A percentile compares a stretch with the other conserved stretches of the same genome.
Conservation (phyloP, 345 rosid genomes). For the Anacardium occidentale region DNA sequence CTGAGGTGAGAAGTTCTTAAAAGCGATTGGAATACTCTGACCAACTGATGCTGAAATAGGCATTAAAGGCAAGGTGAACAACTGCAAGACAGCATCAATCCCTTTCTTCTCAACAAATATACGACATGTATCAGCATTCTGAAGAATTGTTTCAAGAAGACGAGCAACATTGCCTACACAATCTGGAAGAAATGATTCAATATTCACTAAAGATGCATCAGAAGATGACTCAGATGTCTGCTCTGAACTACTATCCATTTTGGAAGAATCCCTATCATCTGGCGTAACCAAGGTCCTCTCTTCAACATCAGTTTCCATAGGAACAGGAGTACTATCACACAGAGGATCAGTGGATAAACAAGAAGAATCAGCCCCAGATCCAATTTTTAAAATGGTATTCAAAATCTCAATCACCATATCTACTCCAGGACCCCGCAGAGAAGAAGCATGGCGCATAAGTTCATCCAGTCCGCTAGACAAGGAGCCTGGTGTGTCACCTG, state of each 20-base stretch:
- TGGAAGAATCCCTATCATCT: slow-evolving; percentile 43
- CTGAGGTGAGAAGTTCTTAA: slow-evolving; percentile 91
- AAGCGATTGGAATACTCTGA: slow-evolving; percentile 78
- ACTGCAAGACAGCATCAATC: slow-evolving; percentile 73
- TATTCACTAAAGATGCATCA: slow-evolving; percentile 47
- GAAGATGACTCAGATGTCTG: slow-evolving; percentile 52
- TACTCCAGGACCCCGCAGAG: slow-evolving; percentile 81
- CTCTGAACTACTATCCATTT: slow-evolving; percentile 47
- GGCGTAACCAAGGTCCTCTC: slow-evolving; percentile 40
- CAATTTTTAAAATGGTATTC: slow-evolving; percentile 52
- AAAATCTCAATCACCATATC: slow-evolving; percentile 90
- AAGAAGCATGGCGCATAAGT: slow-evolving; percentile 88
- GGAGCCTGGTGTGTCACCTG: slow-evolving; percentile 76
- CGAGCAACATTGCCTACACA: slow-evolving; percentile 77
- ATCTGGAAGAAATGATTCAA: slow-evolving; percentile 79
- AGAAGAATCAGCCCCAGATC: slow-evolving; percentile 63
- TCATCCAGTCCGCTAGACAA: slow-evolving; percentile 93
- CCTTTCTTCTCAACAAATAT: slow-evolving; percentile 95
- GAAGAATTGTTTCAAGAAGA: slow-evolving; percentile 91
- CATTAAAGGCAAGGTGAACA: slow-evolving; percentile 76
- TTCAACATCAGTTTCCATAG: slow-evolving; percentile 89
- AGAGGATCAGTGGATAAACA: slow-evolving; percentile 42
- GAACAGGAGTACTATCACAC: slow-evolving; percentile 50
- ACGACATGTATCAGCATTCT: slow-evolving; percentile 91
- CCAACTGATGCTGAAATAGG: slow-evolving; percentile 77